Percentiles rank a stretch among this genome's conserved stretches.
Conservation (phyloP, 1,284 basidiomycete species). For the Tremellales sp. region DNA sequence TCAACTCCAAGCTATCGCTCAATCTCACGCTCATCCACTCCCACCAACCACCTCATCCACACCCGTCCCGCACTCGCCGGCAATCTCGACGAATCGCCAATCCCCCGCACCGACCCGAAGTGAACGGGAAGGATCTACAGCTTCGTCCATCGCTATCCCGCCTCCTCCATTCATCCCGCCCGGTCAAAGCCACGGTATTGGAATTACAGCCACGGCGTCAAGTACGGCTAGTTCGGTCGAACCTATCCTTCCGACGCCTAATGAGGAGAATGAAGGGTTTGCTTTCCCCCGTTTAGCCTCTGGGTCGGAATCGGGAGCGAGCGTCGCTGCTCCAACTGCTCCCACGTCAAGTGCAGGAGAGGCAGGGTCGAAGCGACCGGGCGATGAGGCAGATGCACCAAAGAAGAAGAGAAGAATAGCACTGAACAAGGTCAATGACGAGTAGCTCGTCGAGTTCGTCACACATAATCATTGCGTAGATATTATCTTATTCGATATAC, state of each 20-base stretch:
- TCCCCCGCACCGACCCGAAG: constrained; percentile 3
- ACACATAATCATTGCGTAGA: no score
- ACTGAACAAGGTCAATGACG: constrained; percentile 56
- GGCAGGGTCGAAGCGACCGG: constrained; percentile 51
- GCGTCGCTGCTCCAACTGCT: not conserved
- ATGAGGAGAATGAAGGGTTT: constrained; percentile 26
- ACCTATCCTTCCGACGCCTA: constrained; percentile 32
- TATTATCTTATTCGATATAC: no score
- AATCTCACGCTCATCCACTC: constrained; percentile 60
- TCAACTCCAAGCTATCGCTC: constrained; percentile 79
- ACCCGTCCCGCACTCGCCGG: constrained; percentile 51
- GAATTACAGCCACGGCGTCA: not conserved
- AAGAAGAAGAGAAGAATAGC: constrained; percentile 88
- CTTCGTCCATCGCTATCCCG: constrained; percentile 11
- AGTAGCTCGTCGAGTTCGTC: no score
- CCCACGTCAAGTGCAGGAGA: no score
- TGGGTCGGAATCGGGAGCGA: constrained; percentile 5
- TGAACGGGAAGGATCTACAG: not conserved
- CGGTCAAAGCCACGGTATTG: constrained; percentile 1
- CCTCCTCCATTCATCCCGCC: constrained; percentile 10
- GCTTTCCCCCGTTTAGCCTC: constrained; percentile 4
- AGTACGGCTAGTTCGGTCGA: constrained; percentile 23
- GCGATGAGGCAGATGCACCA: constrained; percentile 53
- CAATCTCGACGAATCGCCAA: constrained; percentile 39
- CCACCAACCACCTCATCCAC: constrained; percentile 16